Conservation (phyloP, 1,139 yeast species). For the Citeromyces siamensis region DNA sequence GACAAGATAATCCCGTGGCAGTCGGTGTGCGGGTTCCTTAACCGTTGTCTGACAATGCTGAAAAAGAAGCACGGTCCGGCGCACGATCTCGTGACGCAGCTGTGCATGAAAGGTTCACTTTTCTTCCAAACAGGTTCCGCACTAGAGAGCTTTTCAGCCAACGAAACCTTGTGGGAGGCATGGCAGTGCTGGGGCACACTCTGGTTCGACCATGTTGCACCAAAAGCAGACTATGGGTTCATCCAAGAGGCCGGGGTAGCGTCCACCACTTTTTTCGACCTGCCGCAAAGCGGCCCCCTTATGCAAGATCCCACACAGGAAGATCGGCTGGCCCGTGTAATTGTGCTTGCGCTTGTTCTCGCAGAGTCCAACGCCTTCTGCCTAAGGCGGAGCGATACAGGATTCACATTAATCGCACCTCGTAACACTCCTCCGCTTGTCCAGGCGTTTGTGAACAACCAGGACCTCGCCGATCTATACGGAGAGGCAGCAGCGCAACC, state of each 20-base stretch:
- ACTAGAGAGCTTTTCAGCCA: conserved; percentile 31
- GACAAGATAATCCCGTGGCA: conserved; percentile 57
- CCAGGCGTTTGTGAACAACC: neutral
- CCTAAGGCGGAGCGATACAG: conserved; percentile 28
- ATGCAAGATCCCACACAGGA: conserved; percentile 26
- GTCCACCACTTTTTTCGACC: conserved; percentile 41
- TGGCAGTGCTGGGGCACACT: conserved; percentile 82
- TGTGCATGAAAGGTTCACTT: conserved; percentile 1
- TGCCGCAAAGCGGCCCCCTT: conserved; percentile 50
- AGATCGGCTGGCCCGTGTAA: conserved; percentile 32
- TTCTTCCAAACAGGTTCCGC: conserved; percentile 9
- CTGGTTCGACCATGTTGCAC: conserved; percentile 53
- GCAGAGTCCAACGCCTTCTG: conserved; percentile 46
- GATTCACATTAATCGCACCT: conserved; percentile 28
- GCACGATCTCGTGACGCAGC: neutral
- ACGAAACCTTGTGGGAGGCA: conserved; percentile 59
- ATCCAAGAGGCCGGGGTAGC: conserved; percentile 45
- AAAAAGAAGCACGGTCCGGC: neutral
- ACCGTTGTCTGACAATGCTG: conserved; percentile 29
- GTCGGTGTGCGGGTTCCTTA: conserved; percentile 45
- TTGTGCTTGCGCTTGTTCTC: conserved; percentile 34
- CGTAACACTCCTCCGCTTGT: conserved; percentile 16
- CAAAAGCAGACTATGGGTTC: conserved; percentile 38
- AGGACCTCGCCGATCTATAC: neutral
- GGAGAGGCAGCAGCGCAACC: neutral